These are phyloP conservation scores for Buxus sempervirens DNA, from an alignment of 164 flowering plant genomes.

Conservation along the genomic window DNA sequence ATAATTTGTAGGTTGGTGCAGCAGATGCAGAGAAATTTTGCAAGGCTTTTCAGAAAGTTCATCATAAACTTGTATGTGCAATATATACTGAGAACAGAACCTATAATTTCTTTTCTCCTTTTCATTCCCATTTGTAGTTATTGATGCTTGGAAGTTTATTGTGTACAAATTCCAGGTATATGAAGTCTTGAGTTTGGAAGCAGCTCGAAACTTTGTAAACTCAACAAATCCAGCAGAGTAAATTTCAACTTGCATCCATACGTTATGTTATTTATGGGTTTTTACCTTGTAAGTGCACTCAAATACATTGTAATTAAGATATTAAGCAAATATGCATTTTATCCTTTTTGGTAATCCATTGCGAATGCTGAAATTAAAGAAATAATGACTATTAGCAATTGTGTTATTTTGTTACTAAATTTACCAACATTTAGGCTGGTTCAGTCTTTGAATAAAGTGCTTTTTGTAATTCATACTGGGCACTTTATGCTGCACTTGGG, in stretches of 20 bases:
- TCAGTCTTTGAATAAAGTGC: no score
- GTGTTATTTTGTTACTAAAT: no score
- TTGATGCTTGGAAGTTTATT: not conserved
- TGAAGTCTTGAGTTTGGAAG: constrained; percentile 38
- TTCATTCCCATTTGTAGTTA: not conserved
- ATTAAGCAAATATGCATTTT: no score
- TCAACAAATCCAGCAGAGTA: constrained; percentile 11
- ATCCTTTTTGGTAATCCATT: no score
- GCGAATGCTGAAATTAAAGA: no score
- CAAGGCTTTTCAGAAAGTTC: constrained; percentile 40
- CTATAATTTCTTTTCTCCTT: not conserved
- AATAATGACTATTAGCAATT: no score
- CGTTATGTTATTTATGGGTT: no score
- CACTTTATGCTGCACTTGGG: no score
- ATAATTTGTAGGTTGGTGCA: constrained; percentile 36
- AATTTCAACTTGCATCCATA: not conserved
- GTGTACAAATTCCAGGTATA: constrained; percentile 26
- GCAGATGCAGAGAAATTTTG: constrained; percentile 47
- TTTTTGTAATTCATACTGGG: no score
- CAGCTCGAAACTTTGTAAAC: constrained; percentile 31
- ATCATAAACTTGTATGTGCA: constrained; percentile 43
- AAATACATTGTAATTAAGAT: no score
- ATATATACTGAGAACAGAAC: not conserved
- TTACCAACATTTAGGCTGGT: no score
- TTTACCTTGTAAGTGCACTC: no score